Evolutionary conservation across 2,329 filamentous ascomycete species (phyloP).

Genomic region (Pseudogymnoascus sp.): DNA sequence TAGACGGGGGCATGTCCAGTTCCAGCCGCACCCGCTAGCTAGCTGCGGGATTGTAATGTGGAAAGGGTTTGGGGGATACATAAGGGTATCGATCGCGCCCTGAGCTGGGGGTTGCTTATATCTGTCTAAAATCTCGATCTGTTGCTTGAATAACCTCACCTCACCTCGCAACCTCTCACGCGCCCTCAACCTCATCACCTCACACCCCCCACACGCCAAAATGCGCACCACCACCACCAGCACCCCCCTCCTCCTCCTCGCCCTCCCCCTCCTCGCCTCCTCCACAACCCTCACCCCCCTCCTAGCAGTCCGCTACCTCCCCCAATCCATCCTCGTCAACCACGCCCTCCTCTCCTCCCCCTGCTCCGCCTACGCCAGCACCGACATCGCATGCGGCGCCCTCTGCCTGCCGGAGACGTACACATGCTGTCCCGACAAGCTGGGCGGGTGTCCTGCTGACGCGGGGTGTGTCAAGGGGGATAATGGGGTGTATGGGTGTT

Average conservation of each 20-base stretch:
- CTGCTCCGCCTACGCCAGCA: background rate
- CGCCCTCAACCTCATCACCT: background rate
- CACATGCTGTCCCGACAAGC: background rate
- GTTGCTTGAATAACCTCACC: background rate
- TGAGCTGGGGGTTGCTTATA: background rate
- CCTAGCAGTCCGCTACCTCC: background rate
- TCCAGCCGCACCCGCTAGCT: background rate
- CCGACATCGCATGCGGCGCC: background rate
- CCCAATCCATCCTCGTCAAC: background rate
- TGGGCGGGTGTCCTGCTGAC: background rate
- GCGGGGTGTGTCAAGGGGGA: background rate
- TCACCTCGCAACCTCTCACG: background rate
- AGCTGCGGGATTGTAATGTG: background rate
- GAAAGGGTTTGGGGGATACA: background rate
- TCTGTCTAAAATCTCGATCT: background rate
- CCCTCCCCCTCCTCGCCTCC: background rate
- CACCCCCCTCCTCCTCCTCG: background rate
- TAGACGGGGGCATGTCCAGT: no score
- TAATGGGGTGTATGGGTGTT: background rate
- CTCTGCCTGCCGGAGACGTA: background rate
- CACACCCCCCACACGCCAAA: background rate
- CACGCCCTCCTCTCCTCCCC: background rate
- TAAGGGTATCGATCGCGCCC: background rate
- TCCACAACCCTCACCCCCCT: background rate
- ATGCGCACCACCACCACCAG: background rate